A percentile compares a stretch with the other conserved stretches of the same genome.
These are phyloP conservation scores for Didymella glomerata DNA, from an alignment of 2,329 filamentous ascomycete species.

Conservation along the genomic window DNA sequence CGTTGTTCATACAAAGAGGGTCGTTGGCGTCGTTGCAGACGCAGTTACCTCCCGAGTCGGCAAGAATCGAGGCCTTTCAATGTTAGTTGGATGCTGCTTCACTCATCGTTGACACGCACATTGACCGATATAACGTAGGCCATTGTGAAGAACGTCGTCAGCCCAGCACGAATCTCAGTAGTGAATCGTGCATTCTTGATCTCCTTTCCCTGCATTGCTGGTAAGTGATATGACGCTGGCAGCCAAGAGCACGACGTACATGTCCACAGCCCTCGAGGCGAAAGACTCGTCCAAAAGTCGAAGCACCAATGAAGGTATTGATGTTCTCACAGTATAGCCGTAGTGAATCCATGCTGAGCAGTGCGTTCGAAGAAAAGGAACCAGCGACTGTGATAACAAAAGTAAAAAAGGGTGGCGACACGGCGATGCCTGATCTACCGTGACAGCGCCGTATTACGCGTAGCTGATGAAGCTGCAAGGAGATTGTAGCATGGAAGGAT, in stretches of 20 bases:
- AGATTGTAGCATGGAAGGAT: conserved; percentile 1
- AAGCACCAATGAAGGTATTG: conserved; percentile 40
- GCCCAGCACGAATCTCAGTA: conserved; percentile 81
- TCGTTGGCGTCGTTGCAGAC: conserved; percentile 64
- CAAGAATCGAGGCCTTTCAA: conserved; percentile 47
- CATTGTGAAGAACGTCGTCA: conserved; percentile 72
- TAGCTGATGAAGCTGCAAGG: background rate
- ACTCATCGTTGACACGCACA: conserved; percentile 21
- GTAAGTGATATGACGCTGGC: conserved; percentile 20
- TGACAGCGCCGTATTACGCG: conserved; percentile 8
- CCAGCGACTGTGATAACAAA: background rate
- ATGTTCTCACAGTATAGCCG: conserved; percentile 29
- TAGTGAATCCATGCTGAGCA: conserved; percentile 37
- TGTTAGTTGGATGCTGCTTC: conserved; percentile 20
- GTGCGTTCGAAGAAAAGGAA: background rate
- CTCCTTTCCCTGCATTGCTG: conserved; percentile 65
- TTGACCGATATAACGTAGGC: conserved; percentile 46
- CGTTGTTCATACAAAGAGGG: conserved; percentile 64
- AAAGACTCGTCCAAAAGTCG: conserved; percentile 62
- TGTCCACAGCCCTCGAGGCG: conserved; percentile 83
- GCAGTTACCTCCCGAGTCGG: conserved; percentile 76
- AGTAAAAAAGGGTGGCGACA: background rate
- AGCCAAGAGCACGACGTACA: conserved; percentile 61
- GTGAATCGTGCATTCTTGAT: conserved; percentile 80
- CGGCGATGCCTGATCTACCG: conserved; percentile 14